phyloP scores from a whole-genome alignment of 2,329 filamentous ascomycete species.

The Monosporascus sp. region DNA sequence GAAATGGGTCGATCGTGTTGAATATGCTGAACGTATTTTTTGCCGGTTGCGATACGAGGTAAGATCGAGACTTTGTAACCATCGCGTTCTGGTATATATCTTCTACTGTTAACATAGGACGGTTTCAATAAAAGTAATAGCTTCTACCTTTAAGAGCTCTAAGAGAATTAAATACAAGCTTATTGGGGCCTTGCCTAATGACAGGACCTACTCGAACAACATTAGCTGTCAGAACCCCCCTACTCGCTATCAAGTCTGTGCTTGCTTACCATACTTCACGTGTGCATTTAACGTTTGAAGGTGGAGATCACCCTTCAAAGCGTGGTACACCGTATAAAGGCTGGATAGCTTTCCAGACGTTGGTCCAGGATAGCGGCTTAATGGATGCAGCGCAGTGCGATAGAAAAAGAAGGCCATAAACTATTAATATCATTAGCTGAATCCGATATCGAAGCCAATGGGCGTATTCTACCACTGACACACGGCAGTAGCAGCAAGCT shows the following conservation, averaged over 20 bases:
- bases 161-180: neutral
- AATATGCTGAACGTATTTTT: neutral
- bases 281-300: neutral
- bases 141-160: neutral
- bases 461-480: too few relatives aligned
- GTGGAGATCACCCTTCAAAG: neutral
- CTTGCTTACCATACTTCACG: neutral
- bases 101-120: neutral
- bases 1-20: neutral
- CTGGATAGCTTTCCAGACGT: neutral
- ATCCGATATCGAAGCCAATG: neutral
- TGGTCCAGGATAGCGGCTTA: neutral
- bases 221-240: neutral
- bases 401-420: neutral
- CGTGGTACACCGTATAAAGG: neutral
- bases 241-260: neutral
- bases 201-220: neutral
- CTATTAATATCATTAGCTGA: neutral
- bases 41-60: neutral
- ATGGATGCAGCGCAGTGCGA: neutral
- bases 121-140: neutral
- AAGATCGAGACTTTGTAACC: neutral
- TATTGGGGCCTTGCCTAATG: neutral
- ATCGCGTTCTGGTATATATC: neutral
- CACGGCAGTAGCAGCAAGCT: too few relatives aligned